Conservation (phyloP, 768 basidiomycete species). For the Mycena maculata region DNA sequence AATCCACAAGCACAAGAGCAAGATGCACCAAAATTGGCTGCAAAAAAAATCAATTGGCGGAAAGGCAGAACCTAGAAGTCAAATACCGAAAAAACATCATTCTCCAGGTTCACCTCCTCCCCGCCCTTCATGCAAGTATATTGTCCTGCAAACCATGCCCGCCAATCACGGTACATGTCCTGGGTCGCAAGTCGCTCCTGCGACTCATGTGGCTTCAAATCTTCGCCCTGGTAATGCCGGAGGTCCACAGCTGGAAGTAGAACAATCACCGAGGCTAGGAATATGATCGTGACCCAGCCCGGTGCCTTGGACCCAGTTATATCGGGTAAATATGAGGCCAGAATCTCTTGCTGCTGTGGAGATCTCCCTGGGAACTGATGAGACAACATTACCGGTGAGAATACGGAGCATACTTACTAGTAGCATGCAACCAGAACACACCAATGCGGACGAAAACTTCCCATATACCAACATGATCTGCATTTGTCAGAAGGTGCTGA, state of each 20-base stretch:
- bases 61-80: not conserved
- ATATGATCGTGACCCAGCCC: not conserved
- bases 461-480: slow-evolving; percentile 7
- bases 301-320: not conserved
- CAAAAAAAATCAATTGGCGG: not conserved
- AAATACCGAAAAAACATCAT: not conserved
- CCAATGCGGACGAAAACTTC: not conserved
- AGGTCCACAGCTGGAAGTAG: not conserved
- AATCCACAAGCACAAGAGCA: not conserved
- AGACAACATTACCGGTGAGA: too few species aligned
- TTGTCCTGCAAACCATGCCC: not conserved
- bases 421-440: slow-evolving; percentile 5
- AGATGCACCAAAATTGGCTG: not conserved
- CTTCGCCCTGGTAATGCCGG: too few species aligned
- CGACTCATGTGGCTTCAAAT: too few species aligned
- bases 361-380: too few species aligned
- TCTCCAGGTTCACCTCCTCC: not conserved
- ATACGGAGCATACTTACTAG: too few species aligned
- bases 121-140: not conserved
- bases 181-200: not conserved
- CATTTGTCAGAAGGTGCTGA: slow-evolving; percentile 8
- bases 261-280: not conserved
- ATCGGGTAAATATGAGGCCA: not conserved
- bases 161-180: not conserved
- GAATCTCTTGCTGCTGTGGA: too few species aligned